A percentile compares a stretch with the other conserved stretches of the same genome.
Evolutionary conservation across 2,329 filamentous ascomycete species (phyloP).

Genomic region (Colletotrichum theobromicola): DNA sequence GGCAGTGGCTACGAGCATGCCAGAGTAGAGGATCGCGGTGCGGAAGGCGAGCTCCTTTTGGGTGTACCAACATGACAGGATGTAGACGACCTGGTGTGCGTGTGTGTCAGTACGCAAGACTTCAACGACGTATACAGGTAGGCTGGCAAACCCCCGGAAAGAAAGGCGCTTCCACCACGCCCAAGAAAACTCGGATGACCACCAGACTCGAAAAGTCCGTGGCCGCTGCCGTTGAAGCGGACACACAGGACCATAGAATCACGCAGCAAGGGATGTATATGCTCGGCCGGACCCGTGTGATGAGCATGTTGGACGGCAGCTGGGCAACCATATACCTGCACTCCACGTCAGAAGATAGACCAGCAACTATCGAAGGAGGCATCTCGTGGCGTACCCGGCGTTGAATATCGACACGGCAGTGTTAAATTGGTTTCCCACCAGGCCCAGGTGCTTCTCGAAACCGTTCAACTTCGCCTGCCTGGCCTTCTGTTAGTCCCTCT

Average conservation of each 20-base stretch:
- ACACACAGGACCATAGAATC: constrained; percentile 19
- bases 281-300: constrained; percentile 23
- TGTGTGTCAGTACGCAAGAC: constrained; percentile 28
- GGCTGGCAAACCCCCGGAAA: constrained; percentile 11
- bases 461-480: constrained; percentile 15
- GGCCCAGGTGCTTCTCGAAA: constrained; percentile 16
- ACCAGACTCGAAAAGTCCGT: constrained; percentile 8
- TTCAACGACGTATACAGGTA: neutral
- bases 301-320: constrained; percentile 26
- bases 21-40: constrained; percentile 18
- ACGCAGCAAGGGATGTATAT: constrained; percentile 26
- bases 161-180: constrained; percentile 18
- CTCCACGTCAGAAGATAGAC: neutral
- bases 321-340: constrained; percentile 25
- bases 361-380: too few relatives aligned
- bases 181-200: constrained; percentile 7
- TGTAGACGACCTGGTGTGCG: constrained; percentile 26
- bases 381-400: neutral
- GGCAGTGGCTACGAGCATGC: constrained; percentile 31
- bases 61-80: constrained; percentile 20
- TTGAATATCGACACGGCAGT: constrained; percentile 15
- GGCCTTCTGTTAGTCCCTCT: neutral
- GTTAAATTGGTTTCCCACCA: constrained; percentile 19
- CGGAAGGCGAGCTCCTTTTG: constrained; percentile 19
- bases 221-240: constrained; percentile 17